Conservation (phyloP, 2,329 filamentous ascomycete species). For the Diaporthe citri region DNA sequence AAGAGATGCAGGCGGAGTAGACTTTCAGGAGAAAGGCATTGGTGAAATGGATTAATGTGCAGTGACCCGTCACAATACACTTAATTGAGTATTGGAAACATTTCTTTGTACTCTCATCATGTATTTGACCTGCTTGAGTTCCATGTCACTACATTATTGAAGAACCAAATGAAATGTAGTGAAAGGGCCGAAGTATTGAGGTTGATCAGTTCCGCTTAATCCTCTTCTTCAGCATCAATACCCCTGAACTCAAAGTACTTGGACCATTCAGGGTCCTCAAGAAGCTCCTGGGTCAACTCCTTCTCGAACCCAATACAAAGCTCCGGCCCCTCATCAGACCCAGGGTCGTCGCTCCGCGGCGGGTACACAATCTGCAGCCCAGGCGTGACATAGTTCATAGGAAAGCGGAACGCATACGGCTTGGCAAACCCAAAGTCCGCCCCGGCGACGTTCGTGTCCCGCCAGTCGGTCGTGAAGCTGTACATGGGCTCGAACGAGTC, state of each 20-base stretch:
- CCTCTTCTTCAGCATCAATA: conserved; percentile 40
- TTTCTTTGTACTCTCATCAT: not conserved
- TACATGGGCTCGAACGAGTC: conserved; percentile 52
- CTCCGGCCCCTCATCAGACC: conserved; percentile 52
- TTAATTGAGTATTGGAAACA: not conserved
- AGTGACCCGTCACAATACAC: not conserved
- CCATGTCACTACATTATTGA: no score
- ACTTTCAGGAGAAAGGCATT: not conserved
- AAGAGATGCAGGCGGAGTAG: not conserved
- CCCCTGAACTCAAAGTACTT: conserved; percentile 55
- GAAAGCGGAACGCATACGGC: conserved; percentile 50
- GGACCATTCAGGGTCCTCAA: conserved; percentile 52
- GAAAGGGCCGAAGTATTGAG: not conserved
- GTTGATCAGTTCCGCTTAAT: not conserved
- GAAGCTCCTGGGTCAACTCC: conserved; percentile 46
- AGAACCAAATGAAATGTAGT: no score
- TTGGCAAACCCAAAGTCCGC: conserved; percentile 54
- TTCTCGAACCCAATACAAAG: conserved; percentile 52
- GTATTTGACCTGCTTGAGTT: not conserved
- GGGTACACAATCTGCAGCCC: conserved; percentile 50
- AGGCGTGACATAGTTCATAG: conserved; percentile 47
- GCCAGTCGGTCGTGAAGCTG: conserved; percentile 52
- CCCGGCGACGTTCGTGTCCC: conserved; percentile 46
- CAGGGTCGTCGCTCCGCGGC: conserved; percentile 42
- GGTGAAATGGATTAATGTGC: not conserved